Conservation (phyloP, 2,329 filamentous ascomycete species). For the Aspergillus chevalieri region DNA sequence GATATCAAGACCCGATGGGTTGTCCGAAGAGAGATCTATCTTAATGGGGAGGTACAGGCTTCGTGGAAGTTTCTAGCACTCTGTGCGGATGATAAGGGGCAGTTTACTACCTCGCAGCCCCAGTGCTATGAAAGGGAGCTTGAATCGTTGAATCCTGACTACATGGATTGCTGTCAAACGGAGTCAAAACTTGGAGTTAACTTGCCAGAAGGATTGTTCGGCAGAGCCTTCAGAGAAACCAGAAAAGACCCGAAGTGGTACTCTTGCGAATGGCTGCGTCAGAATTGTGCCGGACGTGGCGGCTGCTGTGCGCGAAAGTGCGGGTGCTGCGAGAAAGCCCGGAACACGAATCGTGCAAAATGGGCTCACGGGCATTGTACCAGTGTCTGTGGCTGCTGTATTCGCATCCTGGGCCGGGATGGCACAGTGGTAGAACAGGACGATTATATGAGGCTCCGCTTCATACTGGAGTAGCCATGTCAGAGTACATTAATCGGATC, state of each 20-base stretch:
- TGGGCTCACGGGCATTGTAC: not conserved
- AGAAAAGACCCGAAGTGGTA: not conserved
- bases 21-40: not conserved
- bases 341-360: not conserved
- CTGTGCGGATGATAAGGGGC: not conserved
- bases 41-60: not conserved
- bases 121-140: not conserved
- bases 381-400: not conserved
- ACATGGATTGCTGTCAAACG: not conserved
- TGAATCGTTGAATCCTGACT: not conserved
- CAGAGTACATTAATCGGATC: not conserved
- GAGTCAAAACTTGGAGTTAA: not conserved
- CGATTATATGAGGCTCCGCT: not conserved
- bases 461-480: not conserved
- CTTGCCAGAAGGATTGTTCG: not conserved
- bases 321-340: conserved; percentile 2
- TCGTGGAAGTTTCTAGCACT: not conserved
- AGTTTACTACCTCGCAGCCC: not conserved
- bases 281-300: conserved; percentile 5
- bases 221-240: not conserved
- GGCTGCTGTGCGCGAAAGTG: conserved; percentile 8
- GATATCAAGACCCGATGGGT: no score
- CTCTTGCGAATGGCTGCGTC: not conserved
- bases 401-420: not conserved
- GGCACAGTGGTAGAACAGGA: not conserved